Percentiles rank a stretch among this genome's conserved stretches.
phyloP scores from a whole-genome alignment of 768 basidiomycete genomes.

The Lactarius trivialis region DNA sequence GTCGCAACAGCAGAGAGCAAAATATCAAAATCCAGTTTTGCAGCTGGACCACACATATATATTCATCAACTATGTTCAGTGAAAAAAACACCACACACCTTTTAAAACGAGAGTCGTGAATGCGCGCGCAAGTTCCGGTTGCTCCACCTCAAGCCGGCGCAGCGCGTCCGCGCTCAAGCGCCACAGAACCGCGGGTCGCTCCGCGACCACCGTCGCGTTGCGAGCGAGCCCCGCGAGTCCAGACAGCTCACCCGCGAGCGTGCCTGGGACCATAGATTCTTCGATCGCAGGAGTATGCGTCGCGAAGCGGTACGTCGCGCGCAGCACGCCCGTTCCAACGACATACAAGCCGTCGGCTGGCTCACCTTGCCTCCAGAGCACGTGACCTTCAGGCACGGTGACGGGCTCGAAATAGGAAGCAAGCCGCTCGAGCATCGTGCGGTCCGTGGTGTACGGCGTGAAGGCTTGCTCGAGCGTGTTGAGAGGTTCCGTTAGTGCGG shows the following conservation, averaged over 20 bases:
- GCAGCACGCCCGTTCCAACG: conserved; percentile 79
- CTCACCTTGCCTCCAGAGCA: conserved; percentile 77
- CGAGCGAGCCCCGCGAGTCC: conserved; percentile 71
- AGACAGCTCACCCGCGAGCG: conserved; percentile 86
- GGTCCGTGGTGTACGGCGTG: conserved; percentile 58
- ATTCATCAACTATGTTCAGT: background rate
- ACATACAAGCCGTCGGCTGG: conserved; percentile 79
- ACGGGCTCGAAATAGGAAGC: conserved; percentile 65
- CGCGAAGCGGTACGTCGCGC: conserved; percentile 74
- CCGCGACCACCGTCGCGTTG: conserved; percentile 82
- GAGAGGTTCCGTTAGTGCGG: conserved; percentile 37
- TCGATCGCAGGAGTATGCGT: conserved; percentile 60
- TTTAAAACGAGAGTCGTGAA: conserved; percentile 70
- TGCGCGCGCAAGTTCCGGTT: conserved; percentile 55
- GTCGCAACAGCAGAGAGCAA: conserved; percentile 51
- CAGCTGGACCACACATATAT: conserved; percentile 36
- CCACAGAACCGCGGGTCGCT: conserved; percentile 77
- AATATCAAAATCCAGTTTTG: conserved; percentile 59
- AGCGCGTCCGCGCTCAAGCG: conserved; percentile 57
- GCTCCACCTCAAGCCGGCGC: conserved; percentile 55
- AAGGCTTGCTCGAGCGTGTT: conserved; percentile 76
- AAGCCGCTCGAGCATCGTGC: conserved; percentile 54
- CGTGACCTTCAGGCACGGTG: conserved; percentile 46
- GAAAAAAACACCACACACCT: conserved; percentile 47
- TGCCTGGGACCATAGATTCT: conserved; percentile 92